Base-by-base conservation (phyloP, 306 rosid genomes). In the Quercus glauca region DNA sequence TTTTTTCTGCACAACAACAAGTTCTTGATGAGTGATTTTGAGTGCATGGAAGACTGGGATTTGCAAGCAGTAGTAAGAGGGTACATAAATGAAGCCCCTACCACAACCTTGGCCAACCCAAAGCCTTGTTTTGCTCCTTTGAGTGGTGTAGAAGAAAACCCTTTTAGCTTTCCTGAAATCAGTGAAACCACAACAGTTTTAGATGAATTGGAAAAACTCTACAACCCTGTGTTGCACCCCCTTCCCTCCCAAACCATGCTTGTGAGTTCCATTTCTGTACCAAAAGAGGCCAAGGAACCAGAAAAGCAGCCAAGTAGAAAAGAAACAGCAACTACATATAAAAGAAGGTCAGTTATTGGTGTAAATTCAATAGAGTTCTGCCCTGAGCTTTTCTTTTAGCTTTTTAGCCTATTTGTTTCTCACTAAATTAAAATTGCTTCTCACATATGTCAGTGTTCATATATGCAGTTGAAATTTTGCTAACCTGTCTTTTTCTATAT, bases 1-100 rank as follows among this genome's bases (percentile, higher is more conserved):
- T 31, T 74, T 28, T 31, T 11, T 49, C 64, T 5, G 21, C 14
- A 12, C 19, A 63, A 18, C 5, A 63, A 5, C 0, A 63, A 63
- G 49, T 31, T 65, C 14, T 65, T 33, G 71, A 79, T 79, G 86
- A 81, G 72, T 73, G 87, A 77, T 43, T 53, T 74, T 80, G 84
- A 74, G 4, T 56, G 25, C 70, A 81, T 86, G 79, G 93, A 89
- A 81, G 91, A 88, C 52, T 95, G 99, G 98, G 99, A 88, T 82
- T 89, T 95, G 90, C 93, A 91, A 45, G 93, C 98, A 49, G 83
- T 94, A 63, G 95, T 92, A 23, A 86, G 89, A 83, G 97, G 98
- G 20, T 71, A 76, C 86, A 79, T 2, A 35, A 51, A 31, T 71
- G 89, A 83, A 78, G 79, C 79, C 4, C 37, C 68, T 15, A 31